phyloP scores from a whole-genome alignment of 129 eudicot species.

The Mikania micrantha region DNA sequence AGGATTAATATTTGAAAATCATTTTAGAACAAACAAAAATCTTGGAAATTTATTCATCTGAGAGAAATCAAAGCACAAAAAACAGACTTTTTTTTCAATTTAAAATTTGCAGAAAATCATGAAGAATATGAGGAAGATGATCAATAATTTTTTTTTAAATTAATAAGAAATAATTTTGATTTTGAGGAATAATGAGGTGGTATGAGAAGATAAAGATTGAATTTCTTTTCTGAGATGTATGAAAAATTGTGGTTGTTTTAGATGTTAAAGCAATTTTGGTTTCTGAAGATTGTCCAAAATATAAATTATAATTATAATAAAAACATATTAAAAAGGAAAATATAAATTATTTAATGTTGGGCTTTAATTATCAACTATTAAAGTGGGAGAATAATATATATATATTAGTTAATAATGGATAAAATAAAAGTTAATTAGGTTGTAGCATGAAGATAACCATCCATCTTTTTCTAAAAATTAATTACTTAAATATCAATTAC shows the following conservation, averaged over 20 bases:
- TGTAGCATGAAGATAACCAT: constrained; percentile 42
- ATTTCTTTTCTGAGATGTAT: constrained; percentile 27
- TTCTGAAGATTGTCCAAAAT: constrained; percentile 52
- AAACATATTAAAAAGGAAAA: constrained; percentile 24
- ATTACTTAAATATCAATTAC: neutral
- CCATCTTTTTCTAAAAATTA: constrained; percentile 24
- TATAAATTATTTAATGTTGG: constrained; percentile 45
- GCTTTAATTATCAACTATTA: constrained; percentile 56
- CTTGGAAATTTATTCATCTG: neutral
- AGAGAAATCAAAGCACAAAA: constrained; percentile 18
- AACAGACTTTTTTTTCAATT: constrained; percentile 11
- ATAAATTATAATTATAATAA: constrained; percentile 25
- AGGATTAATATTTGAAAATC: constrained; percentile 11
- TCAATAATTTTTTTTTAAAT: constrained; percentile 6
- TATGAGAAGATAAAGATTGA: constrained; percentile 40
- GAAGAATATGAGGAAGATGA: constrained; percentile 25
- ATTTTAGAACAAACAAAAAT: constrained; percentile 8
- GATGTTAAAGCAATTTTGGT: constrained; percentile 43
- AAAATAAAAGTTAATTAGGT: constrained; percentile 38
- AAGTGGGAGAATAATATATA: constrained; percentile 27
- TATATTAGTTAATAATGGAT: constrained; percentile 35
- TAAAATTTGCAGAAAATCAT: constrained; percentile 13
- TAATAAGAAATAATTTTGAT: constrained; percentile 1
- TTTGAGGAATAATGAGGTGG: constrained; percentile 26
- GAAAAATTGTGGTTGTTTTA: constrained; percentile 39